Percentiles rank a stretch among this genome's conserved stretches.
phyloP scores from a whole-genome alignment of 768 basidiomycete genomes.

The Tulasnella sp. region DNA sequence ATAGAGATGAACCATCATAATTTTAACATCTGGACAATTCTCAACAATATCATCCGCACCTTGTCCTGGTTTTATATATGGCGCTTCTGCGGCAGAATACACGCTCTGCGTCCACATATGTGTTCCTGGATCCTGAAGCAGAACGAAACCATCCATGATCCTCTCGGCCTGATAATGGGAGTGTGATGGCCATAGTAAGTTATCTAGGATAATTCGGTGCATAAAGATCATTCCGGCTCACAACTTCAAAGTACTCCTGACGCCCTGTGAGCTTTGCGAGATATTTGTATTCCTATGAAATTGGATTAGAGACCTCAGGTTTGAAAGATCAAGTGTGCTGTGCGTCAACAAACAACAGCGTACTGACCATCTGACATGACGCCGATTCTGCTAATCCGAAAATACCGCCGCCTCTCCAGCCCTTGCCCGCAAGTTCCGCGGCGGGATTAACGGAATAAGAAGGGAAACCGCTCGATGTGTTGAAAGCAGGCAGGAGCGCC shows the following conservation, averaged over 20 bases:
- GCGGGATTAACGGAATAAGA: constrained; percentile 55
- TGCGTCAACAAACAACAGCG: too few species aligned
- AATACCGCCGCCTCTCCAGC: background rate
- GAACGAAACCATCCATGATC: background rate
- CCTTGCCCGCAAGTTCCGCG: constrained; percentile 31
- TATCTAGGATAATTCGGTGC: too few species aligned
- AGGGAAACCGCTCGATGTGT: constrained; percentile 59
- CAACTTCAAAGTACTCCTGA: constrained; percentile 42
- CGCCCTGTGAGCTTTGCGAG: constrained; percentile 69
- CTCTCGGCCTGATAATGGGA: background rate
- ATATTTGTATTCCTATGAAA: constrained; percentile 58
- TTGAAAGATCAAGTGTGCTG: too few species aligned
- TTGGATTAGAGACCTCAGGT: too few species aligned
- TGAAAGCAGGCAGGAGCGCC: constrained; percentile 59
- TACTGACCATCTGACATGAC: constrained; percentile 48
- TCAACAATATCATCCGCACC: too few species aligned
- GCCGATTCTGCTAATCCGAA: constrained; percentile 54
- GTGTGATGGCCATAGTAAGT: background rate
- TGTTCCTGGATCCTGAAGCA: background rate
- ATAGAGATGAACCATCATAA: too few species aligned
- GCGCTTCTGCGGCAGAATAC: background rate
- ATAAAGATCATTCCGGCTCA: background rate
- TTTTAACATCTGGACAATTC: too few species aligned
- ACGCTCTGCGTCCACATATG: background rate
- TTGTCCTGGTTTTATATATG: too few species aligned